Evolutionary conservation across 192 early-diverging fungal genomes (phyloP).

Genomic region (Coemansia sp.): DNA sequence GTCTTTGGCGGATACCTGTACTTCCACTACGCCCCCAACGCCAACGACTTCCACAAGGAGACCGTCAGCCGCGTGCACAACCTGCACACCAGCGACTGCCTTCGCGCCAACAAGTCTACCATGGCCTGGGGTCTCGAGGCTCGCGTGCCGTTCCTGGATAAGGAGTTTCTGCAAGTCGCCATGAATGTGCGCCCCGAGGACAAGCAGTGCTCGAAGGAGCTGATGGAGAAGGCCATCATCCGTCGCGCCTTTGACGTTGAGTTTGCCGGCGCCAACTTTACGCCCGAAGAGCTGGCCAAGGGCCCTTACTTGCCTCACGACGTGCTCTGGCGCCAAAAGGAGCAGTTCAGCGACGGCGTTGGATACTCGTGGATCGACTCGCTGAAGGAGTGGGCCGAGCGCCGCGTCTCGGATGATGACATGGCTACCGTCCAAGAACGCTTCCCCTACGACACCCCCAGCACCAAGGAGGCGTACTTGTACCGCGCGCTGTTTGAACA

Average conservation of each 20-base stretch:
- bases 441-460: slow-evolving; percentile 87
- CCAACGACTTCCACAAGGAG: slow-evolving; percentile 84
- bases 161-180: slow-evolving; percentile 84
- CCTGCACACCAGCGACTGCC: slow-evolving; percentile 92
- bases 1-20: slow-evolving; percentile 98
- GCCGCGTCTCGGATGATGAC: slow-evolving; percentile 72
- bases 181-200: slow-evolving; percentile 84
- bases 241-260: slow-evolving; percentile 92
- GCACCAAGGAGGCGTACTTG: slow-evolving; percentile 95
- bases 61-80: slow-evolving; percentile 92
- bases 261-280: slow-evolving; percentile 62
- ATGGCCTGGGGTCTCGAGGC: slow-evolving; percentile 99
- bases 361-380: slow-evolving; percentile 98
- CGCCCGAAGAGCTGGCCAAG: slow-evolving; percentile 43
- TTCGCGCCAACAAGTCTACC: slow-evolving; percentile 98
- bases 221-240: slow-evolving; percentile 93
- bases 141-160: slow-evolving; percentile 97
- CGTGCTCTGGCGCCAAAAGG: slow-evolving; percentile 98
- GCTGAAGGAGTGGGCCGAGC: slow-evolving; percentile 72
- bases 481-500: slow-evolving; percentile 92
- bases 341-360: slow-evolving; percentile 98
- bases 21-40: slow-evolving; percentile 88
- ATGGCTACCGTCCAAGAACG: slow-evolving; percentile 64
- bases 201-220: slow-evolving; percentile 73
- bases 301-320: slow-evolving; percentile 82